phyloP scores from a whole-genome alignment of 352 stramenopile genomes.

The Thalassiosira gravida region DNA sequence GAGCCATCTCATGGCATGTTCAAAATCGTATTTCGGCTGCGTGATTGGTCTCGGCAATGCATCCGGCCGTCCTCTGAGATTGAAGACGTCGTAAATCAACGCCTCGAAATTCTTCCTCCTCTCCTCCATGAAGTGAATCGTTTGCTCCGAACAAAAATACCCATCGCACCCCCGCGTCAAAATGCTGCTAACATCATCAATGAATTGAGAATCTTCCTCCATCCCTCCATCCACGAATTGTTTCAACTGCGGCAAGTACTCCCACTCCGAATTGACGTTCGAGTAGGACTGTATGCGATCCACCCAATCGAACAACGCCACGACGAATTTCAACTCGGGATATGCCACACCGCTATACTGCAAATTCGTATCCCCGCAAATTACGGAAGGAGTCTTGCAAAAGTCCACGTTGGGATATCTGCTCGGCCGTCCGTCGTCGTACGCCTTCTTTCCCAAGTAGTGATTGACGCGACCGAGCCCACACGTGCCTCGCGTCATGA shows the following conservation, averaged over 20 bases:
- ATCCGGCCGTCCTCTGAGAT: conserved; percentile 10
- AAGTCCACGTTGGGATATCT: conserved; percentile 50
- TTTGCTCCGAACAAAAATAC: conserved; percentile 17
- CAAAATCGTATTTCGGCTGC: conserved; percentile 23
- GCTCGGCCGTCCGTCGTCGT: conserved; percentile 4
- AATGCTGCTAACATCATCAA: conserved; percentile 29
- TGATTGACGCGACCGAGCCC: conserved; percentile 59
- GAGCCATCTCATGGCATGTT: conserved; percentile 35
- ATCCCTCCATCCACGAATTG: conserved; percentile 25
- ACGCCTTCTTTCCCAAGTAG: conserved; percentile 25
- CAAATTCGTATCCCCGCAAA: too few relatives aligned
- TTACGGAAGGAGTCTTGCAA: conserved; percentile 22
- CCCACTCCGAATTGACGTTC: conserved; percentile 17
- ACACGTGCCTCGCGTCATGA: conserved; percentile 42
- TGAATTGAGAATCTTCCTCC: conserved; percentile 20
- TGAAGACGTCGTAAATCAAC: conserved; percentile 46
- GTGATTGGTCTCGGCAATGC: neutral
- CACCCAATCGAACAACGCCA: conserved; percentile 28
- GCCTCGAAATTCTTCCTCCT: conserved; percentile 40
- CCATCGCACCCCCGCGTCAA: conserved; percentile 27
- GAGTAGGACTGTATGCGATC: conserved; percentile 32
- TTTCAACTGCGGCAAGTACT: conserved; percentile 22
- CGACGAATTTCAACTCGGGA: too few relatives aligned
- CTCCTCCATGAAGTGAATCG: conserved; percentile 41
- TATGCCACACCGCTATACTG: too few relatives aligned